Evolutionary conservation across 176 grass and related monocot species (phyloP).

Genomic region (Eleusine coracana): DNA sequence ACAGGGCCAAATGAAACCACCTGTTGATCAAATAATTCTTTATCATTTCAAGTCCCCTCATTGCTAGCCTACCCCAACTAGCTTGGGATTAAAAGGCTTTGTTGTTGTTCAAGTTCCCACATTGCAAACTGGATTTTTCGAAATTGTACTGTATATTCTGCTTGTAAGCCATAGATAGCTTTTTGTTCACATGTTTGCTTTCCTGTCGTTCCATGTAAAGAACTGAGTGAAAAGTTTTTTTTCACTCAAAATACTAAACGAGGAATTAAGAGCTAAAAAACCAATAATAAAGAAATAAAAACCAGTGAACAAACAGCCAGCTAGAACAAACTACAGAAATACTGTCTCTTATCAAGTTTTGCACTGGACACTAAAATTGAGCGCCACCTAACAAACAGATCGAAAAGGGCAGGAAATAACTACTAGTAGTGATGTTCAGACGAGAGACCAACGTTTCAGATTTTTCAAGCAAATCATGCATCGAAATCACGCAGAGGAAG

Average conservation of each 20-base stretch:
- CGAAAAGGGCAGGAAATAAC: conserved; percentile 11
- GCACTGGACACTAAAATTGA: background rate
- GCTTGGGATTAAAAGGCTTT: no score
- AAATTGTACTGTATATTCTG: background rate
- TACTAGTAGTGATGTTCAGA: background rate
- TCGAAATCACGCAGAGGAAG: background rate
- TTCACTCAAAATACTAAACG: background rate
- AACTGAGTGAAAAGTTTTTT: background rate
- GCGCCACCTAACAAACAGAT: background rate
- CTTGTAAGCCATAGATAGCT: conserved; percentile 7
- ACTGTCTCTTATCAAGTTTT: background rate
- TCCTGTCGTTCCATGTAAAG: conserved; percentile 3
- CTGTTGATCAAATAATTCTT: background rate
- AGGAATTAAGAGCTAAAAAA: background rate
- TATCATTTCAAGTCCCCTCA: conserved; percentile 20
- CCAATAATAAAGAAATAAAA: background rate
- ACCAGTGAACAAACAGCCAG: conserved; percentile 7
- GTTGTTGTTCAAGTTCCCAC: background rate
- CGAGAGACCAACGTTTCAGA: background rate
- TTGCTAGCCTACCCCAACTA: background rate
- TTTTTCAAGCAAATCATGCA: conserved; percentile 7
- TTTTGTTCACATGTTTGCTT: background rate
- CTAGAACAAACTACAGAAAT: background rate
- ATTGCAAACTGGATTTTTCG: background rate
- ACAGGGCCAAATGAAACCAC: background rate